These are phyloP conservation scores for Taxawa tesnikishii DNA, from an alignment of 2,329 filamentous ascomycete genomes.

Conservation along the genomic window DNA sequence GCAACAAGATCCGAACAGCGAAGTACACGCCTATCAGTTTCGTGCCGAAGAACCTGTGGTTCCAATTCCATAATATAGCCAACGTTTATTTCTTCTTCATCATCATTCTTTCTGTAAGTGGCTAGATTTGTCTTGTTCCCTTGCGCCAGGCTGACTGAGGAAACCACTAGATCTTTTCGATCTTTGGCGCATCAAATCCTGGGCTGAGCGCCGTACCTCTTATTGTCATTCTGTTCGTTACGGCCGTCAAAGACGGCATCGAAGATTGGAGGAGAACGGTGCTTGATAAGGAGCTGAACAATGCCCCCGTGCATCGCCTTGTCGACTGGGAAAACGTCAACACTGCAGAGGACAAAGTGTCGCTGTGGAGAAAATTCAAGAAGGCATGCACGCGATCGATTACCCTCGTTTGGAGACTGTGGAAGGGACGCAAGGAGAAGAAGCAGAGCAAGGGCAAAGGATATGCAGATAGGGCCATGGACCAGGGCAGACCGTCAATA, in stretches of 20 bases:
- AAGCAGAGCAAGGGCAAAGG: conserved; percentile 32
- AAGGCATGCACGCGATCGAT: conserved; percentile 63
- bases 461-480: conserved; percentile 34
- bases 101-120: conserved; percentile 82
- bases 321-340: conserved; percentile 90
- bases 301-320: conserved; percentile 84
- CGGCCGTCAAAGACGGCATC: conserved; percentile 85
- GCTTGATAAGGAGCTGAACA: conserved; percentile 89
- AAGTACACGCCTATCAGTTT: conserved; percentile 96
- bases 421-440: conserved; percentile 28
- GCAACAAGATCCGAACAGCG: conserved; percentile 95
- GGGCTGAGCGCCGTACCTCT: conserved; percentile 81
- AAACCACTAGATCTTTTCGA: conserved; percentile 68
- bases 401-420: conserved; percentile 40
- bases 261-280: conserved; percentile 90
- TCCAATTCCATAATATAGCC: conserved; percentile 96
- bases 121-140: background rate
- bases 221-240: conserved; percentile 82
- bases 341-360: conserved; percentile 74
- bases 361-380: conserved; percentile 77
- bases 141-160: conserved; percentile 8
- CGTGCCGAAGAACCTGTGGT: conserved; percentile 90
- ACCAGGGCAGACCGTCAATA: conserved; percentile 54
- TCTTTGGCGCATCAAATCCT: conserved; percentile 86
- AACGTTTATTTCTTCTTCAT: conserved; percentile 98